phyloP scores from a whole-genome alignment of 768 basidiomycete species.

The Tricholoma hemisulphureum region DNA sequence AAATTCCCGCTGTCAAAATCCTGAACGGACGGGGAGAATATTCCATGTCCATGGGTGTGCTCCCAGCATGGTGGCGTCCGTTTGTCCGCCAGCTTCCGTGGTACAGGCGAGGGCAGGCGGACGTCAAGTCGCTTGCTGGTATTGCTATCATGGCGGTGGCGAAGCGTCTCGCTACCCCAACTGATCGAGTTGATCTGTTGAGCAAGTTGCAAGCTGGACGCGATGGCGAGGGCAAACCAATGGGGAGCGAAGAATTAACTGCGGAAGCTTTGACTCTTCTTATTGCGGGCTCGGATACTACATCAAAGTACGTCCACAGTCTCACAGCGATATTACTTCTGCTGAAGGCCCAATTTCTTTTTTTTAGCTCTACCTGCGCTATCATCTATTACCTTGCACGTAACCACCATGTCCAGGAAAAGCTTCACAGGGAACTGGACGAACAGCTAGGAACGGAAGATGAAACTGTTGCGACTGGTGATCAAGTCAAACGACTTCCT shows the following conservation, averaged over 20 bases:
- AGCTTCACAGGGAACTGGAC: conserved; percentile 75
- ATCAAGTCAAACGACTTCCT: conserved; percentile 69
- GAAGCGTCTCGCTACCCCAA: conserved; percentile 63
- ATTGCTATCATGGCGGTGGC: conserved; percentile 79
- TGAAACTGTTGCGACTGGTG: conserved; percentile 58
- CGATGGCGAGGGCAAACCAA: conserved; percentile 76
- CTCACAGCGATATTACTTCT: conserved; percentile 1
- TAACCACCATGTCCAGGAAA: conserved; percentile 61
- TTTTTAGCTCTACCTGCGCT: conserved; percentile 77
- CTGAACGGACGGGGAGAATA: conserved; percentile 87
- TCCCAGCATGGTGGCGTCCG: conserved; percentile 72
- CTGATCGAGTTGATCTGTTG: conserved; percentile 77
- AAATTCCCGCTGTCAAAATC: conserved; percentile 81
- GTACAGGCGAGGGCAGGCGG: conserved; percentile 64
- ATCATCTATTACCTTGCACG: conserved; percentile 81
- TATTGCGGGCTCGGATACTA: conserved; percentile 90
- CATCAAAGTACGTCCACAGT: conserved; percentile 68
- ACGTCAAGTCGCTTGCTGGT: conserved; percentile 73
- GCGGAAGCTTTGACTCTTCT: conserved; percentile 85
- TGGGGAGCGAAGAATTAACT: conserved; percentile 81
- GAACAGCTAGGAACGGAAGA: conserved; percentile 56
- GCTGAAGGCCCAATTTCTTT: neutral
- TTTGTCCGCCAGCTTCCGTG: conserved; percentile 67
- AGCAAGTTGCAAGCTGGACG: conserved; percentile 76
- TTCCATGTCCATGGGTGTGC: conserved; percentile 78